Evolutionary conservation across 768 basidiomycete genomes (phyloP).

Genomic region (Hortiboletus flavorubellus): DNA sequence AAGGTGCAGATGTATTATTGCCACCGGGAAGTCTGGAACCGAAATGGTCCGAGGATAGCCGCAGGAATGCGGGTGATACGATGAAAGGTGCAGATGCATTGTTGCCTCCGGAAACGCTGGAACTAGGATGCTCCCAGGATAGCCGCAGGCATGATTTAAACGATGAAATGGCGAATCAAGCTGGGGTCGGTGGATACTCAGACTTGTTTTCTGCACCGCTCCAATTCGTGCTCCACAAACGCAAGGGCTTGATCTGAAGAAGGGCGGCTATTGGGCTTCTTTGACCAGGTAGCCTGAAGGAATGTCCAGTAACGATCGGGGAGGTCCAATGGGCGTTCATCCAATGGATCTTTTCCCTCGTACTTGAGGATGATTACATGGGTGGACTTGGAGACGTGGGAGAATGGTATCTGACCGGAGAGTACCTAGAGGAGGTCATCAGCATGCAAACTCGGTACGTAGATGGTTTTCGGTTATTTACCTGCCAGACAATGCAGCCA

Average conservation of each 20-base stretch:
- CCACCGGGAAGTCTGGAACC: no score
- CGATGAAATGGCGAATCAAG: no score
- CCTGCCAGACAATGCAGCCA: slow-evolving; percentile 13
- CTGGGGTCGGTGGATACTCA: no score
- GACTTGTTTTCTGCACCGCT: neutral
- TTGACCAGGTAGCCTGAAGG: slow-evolving; percentile 14
- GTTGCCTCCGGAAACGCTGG: no score
- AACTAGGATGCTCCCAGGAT: no score
- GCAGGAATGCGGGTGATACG: no score
- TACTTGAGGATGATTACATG: slow-evolving; percentile 17
- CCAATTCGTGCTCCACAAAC: slow-evolving; percentile 5
- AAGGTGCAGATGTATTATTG: no score
- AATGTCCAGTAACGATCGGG: slow-evolving; percentile 5
- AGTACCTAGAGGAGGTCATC: slow-evolving; percentile 5
- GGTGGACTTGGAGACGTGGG: slow-evolving; percentile 2
- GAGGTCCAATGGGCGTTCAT: slow-evolving; percentile 6
- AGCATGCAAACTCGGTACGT: neutral
- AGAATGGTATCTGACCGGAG: slow-evolving; percentile 11
- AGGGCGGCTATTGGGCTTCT: slow-evolving; percentile 1
- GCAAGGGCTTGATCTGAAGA: slow-evolving; percentile 6
- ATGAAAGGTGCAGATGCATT: no score
- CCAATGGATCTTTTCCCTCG: slow-evolving; percentile 13
- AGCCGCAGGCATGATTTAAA: no score
- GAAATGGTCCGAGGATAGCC: no score
- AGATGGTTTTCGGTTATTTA: neutral